Evolutionary conservation across 106 monocot genomes (phyloP).

Genomic region (Acorus gramineus): DNA sequence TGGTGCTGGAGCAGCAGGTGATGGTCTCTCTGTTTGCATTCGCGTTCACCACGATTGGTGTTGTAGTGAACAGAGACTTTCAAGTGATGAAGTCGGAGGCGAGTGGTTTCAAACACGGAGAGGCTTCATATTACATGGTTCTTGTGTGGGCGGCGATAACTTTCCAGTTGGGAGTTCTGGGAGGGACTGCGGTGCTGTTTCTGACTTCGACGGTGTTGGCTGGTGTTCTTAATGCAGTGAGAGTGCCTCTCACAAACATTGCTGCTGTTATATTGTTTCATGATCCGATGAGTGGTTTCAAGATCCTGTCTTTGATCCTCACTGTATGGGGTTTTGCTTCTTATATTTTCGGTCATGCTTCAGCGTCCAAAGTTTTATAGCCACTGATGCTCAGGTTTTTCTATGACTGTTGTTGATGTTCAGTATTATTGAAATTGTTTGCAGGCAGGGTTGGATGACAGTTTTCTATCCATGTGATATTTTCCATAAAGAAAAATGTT

Average conservation of each 20-base stretch:
- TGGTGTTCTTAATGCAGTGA: slow-evolving; percentile 85
- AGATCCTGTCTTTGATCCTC: slow-evolving; percentile 70
- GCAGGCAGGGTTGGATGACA: too few relatives aligned
- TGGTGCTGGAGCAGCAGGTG: slow-evolving; percentile 80
- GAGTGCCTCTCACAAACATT: slow-evolving; percentile 78
- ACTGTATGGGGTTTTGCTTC: slow-evolving; percentile 92
- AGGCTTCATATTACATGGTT: slow-evolving; percentile 54
- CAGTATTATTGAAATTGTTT: too few relatives aligned
- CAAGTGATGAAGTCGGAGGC: slow-evolving; percentile 57
- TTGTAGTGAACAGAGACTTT: slow-evolving; percentile 45
- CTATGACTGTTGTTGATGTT: too few relatives aligned
- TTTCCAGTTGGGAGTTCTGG: slow-evolving; percentile 83
- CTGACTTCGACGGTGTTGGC: slow-evolving; percentile 90
- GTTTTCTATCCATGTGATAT: too few relatives aligned
- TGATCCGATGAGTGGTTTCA: slow-evolving; percentile 93
- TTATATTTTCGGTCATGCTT: slow-evolving; percentile 62
- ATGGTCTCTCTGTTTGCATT: slow-evolving; percentile 81
- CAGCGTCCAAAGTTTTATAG: slow-evolving; percentile 16
- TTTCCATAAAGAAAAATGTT: too few relatives aligned
- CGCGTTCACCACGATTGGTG: slow-evolving; percentile 64
- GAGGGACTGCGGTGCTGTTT: slow-evolving; percentile 70
- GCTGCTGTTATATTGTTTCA: slow-evolving; percentile 70
- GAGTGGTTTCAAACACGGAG: slow-evolving; percentile 39
- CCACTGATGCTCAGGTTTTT: too few relatives aligned
- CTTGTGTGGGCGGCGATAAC: slow-evolving; percentile 71